Base-by-base conservation (phyloP, 768 basidiomycete genomes). In the Lentinula edodes region DNA sequence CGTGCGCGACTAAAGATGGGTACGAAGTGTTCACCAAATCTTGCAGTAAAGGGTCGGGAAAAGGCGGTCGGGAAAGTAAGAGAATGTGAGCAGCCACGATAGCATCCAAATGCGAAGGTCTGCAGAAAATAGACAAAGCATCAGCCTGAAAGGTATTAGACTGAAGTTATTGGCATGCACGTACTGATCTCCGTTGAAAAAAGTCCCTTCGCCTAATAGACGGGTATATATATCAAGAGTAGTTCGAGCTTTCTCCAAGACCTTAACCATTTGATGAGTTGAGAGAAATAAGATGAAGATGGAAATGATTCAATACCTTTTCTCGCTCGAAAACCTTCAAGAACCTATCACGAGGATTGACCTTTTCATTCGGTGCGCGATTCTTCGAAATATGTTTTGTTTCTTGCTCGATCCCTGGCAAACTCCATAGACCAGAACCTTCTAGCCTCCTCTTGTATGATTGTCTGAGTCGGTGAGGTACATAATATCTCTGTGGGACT, bases 401-500 rank as follows among this genome's bases (percentile, higher is more conserved):
- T 36, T 79, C 73, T 61, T 80, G 71, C 61, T 79, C 77, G 41
- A 79, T 74, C 1, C 68, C 72, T 12, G 76, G 71, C 6, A 75
- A 63, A 65, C 71, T 76, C 90, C 90, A 91, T 23, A 92, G 68
- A 9, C 85, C 88, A 32, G 80, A 80, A 7, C 79, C 79, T 68
- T 88, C 83, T 39, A 93, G 73, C 13, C 88, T 81, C 12, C 81
- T 75, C 58, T 72, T 78, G 64, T 87, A 82, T 16, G 78, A 69
- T 32, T 80, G 76, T 42, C 89, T 82, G 36, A 92, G 79, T 16
- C 90, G 81, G 5, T 70, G 67, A 0, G 90, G 87, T 6, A 90
- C 82, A 67, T 88, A 93, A 69, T 90, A 93, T 8, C 84, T 80
- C 66, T 89, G 88, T 0, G 90, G 91, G 2, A 88, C 59, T 13